phyloP scores from a whole-genome alignment of 208 protist genomes.

The Leishmania tropica region DNA sequence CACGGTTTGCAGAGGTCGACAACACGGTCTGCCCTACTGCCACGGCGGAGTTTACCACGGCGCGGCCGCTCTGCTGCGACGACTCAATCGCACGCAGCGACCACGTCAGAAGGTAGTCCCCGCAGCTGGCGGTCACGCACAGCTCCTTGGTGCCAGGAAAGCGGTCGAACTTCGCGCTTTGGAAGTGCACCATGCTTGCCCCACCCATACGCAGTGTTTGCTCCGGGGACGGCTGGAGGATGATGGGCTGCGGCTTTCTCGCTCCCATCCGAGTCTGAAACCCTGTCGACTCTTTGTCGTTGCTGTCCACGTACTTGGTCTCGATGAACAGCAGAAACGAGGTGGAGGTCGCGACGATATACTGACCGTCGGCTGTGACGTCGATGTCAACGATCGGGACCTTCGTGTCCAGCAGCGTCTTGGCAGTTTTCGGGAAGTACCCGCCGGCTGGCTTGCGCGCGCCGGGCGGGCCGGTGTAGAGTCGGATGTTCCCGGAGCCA shows the following conservation, averaged over 20 bases:
- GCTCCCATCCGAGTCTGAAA: constrained; percentile 57
- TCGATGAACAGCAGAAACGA: constrained; percentile 51
- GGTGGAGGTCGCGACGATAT: constrained; percentile 54
- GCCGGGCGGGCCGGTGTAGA: constrained; percentile 65
- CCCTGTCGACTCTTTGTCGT: constrained; percentile 35
- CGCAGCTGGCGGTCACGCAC: constrained; percentile 57
- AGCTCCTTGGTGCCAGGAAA: constrained; percentile 37
- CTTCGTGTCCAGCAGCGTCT: constrained; percentile 61
- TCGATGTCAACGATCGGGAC: constrained; percentile 57
- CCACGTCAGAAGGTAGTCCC: constrained; percentile 56
- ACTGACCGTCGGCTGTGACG: constrained; percentile 61
- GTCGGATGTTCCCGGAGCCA: constrained; percentile 50
- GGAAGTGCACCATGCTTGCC: constrained; percentile 41
- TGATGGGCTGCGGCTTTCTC: constrained; percentile 51
- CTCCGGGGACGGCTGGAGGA: constrained; percentile 44
- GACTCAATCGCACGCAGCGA: constrained; percentile 42
- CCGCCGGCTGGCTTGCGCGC: constrained; percentile 42
- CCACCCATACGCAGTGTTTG: constrained; percentile 51
- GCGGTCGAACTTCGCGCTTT: constrained; percentile 48
- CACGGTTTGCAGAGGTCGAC: constrained; percentile 30
- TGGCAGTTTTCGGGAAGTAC: constrained; percentile 59
- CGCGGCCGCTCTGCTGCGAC: constrained; percentile 42
- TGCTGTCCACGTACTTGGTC: constrained; percentile 43
- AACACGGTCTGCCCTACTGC: constrained; percentile 33
- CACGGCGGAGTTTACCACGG: constrained; percentile 22